Base-by-base conservation (phyloP, 1,284 basidiomycete genomes). In the Polyporus tsugae region DNA sequence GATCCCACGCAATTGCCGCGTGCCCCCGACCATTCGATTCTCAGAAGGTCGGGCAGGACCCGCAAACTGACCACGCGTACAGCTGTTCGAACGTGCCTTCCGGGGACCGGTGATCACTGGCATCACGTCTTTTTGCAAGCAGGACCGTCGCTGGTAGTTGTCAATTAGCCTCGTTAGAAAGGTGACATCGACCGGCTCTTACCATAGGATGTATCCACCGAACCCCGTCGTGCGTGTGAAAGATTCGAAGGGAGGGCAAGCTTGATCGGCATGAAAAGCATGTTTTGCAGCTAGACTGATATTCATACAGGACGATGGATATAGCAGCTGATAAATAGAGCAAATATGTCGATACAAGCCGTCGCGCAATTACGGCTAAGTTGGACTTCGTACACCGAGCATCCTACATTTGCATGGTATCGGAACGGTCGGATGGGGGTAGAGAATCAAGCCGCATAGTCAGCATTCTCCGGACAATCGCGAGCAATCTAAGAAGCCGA, bases 401-500 rank as follows among this genome's bases (percentile, higher is more conserved):
- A 63, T 66, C 62, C 60, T 65, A 62, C 66, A 69, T 60, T 69
- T 59, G 59, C 63, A 61, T 68, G 70, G 55, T 60, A 70, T 67
- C 66, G 60, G 58, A 62, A 64, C 57, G 44, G 63, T 55, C 62
- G 42, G 65, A 65, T 63, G 63, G 64, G 59, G 53, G 63, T n/a
- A 41, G 5, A 9, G 25, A 29, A 59, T 78, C 70, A 80, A 69
- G 75, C 72, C 7, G 73, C 76, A 60, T 77, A 80, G 66, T 83
- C 82, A 38, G 76, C 78, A 73, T 83, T 87, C 79, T 93, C 91
- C 42, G 90, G 89, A 79, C 92, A 94, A 68, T 94, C 91, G 79
- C 90, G 87, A 57, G 92, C 91, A 77, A 94, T 92, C 92, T 94
- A 72, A 4, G 67, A 25, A 41, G 49, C 6, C 29, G 46, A 29